Percentiles rank a stretch among this genome's conserved stretches.
Evolutionary conservation across 441 rosid species (phyloP).

Genomic region (Pelargonium citronellum): DNA sequence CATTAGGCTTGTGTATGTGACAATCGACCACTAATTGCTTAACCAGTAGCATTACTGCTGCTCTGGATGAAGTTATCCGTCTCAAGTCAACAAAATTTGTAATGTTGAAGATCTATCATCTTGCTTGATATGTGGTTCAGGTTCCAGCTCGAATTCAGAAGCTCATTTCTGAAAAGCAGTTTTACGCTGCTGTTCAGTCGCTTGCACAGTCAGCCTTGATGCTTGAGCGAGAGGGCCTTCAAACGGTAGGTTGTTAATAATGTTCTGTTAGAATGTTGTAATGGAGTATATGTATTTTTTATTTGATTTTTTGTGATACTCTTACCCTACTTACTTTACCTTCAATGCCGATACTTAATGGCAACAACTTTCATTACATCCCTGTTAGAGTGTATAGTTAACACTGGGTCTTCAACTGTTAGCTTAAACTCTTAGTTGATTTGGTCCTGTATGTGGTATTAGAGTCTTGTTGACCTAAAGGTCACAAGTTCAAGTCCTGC

Average conservation of each 20-base stretch:
- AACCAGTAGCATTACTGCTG: background rate
- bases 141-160: constrained; percentile 95
- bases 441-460: background rate
- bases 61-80: background rate
- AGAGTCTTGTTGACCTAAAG: background rate
- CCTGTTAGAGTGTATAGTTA: too few species aligned
- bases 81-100: constrained; percentile 10
- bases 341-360: background rate
- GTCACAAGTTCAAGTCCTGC: too few species aligned
- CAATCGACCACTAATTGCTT: background rate
- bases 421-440: too few species aligned
- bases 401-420: too few species aligned
- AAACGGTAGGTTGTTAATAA: constrained; percentile 51
- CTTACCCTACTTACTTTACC: constrained; percentile 3
- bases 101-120: constrained; percentile 13
- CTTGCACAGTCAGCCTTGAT: constrained; percentile 75
- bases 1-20: background rate
- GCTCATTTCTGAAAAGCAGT: constrained; percentile 83
- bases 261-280: background rate
- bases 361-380: background rate
- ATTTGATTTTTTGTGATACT: constrained; percentile 2
- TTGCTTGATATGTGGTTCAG: constrained; percentile 42
- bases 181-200: constrained; percentile 89
- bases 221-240: constrained; percentile 99
- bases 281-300: background rate